Base-by-base conservation (phyloP, 169 alveolate genomes). In the Eimeria nieschulzi region DNA sequence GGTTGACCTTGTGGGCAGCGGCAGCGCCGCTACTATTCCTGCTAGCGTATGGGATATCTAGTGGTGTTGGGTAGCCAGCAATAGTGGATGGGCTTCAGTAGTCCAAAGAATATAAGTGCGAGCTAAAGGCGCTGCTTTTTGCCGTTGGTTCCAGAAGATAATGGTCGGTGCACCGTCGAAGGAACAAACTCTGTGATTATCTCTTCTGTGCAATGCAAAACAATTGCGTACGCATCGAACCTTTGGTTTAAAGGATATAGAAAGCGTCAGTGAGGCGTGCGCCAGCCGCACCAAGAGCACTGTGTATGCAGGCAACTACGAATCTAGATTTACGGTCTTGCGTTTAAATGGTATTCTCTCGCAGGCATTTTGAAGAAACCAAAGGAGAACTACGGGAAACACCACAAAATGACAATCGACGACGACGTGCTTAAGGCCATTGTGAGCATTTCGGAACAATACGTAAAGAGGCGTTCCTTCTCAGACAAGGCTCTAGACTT, bases 401-500 rank as follows among this genome's bases (percentile, higher is more conserved):
- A 96, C 91, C 91, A 90, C 75, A 96, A 96, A 8, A 96, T 96
- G 33, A 96, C 96, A 19, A 96, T 96, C 9, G 55, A 91, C 51
- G 98, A 96, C 66, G 93, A 95, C 10, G 96, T 97, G 9, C 93
- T 96, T 15, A 91, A 94, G 13, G 96, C 95, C 46, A 97, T 97
- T 3, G 97, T 96, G 8, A 92, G 90, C 53, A 83, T 96, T 53
- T 90, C 96, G 9, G 96, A 95, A 2, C 82, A 76, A 23, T 68
- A 66, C n/a, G 54, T 84, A 59, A 68, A 51, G 83, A 23, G 64
- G 25, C 84, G 98, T 0, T 94, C 92, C 80, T 87, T 96, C 9
- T 97, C 98, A 0, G 98, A 96, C 79, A 96, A 96, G 91, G 98
- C 98, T 19, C 94, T 96, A 26, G 98, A 96, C 79, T 94, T 96